Percentiles rank a stretch among this genome's conserved stretches.
Conservation (phyloP, 495 filamentous ascomycete species). For the Terfezia claveryi region DNA sequence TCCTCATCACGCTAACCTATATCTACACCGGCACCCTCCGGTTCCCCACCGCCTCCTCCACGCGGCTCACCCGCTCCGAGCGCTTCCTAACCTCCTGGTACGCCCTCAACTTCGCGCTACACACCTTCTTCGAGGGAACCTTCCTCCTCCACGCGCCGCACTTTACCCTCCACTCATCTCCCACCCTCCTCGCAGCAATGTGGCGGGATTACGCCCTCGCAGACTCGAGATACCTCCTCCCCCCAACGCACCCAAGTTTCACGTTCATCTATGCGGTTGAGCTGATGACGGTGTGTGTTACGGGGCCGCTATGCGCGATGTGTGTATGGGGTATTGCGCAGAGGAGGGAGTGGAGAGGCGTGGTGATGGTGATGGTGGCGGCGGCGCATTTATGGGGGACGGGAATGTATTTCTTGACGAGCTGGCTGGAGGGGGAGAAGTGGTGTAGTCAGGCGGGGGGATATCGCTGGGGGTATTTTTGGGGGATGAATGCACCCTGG, state of each 20-base stretch:
- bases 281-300: background rate
- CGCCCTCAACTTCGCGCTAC: background rate
- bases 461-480: background rate
- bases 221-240: background rate
- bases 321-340: background rate
- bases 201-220: background rate
- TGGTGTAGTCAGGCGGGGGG: background rate
- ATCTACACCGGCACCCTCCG: background rate
- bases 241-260: background rate
- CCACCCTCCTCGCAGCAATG: background rate
- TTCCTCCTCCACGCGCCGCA: background rate
- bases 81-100: background rate
- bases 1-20: background rate
- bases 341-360: background rate
- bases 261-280: background rate
- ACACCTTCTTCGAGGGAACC: background rate
- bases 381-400: background rate
- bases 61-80: background rate
- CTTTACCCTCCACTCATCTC: background rate
- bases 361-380: background rate
- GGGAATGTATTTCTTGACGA: background rate
- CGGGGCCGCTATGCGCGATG: background rate
- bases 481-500: background rate
- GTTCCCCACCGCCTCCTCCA: background rate
- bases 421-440: background rate